Evolutionary conservation across 352 stramenopile species (phyloP).

Genomic region (Phytopythium kandeliae): DNA sequence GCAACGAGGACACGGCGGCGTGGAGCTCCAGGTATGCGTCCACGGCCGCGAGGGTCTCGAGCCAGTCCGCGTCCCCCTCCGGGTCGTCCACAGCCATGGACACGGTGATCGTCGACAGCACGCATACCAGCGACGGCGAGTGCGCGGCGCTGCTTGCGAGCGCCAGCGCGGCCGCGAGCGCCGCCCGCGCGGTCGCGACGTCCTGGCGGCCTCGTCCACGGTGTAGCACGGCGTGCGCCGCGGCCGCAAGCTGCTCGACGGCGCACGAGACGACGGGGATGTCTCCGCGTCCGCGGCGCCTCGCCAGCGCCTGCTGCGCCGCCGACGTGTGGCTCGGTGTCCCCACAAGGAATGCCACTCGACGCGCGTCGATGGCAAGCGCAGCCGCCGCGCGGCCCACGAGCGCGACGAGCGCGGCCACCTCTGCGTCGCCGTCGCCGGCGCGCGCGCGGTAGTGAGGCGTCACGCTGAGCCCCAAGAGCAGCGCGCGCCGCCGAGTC

Average conservation of each 20-base stretch:
- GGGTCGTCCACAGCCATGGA: not conserved
- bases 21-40: not conserved
- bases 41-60: not conserved
- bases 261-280: not conserved
- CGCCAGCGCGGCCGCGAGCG: not conserved
- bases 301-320: not conserved
- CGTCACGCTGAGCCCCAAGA: slow-evolving; percentile 1
- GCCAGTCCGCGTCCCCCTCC: not conserved
- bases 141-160: not conserved
- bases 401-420: not conserved
- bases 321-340: not conserved
- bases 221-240: not conserved
- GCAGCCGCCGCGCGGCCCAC: not conserved
- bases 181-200: not conserved
- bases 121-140: not conserved
- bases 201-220: not conserved
- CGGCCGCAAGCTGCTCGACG: not conserved
- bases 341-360: slow-evolving; percentile 1
- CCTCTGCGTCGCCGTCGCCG: not conserved
- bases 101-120: not conserved
- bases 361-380: not conserved
- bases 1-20: not conserved
- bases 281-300: no score
- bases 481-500: not conserved
- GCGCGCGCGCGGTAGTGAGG: not conserved